Percentiles rank a stretch among this genome's conserved stretches.
phyloP scores from a whole-genome alignment of 179 eudicot genomes.

The Silene vulgaris region DNA sequence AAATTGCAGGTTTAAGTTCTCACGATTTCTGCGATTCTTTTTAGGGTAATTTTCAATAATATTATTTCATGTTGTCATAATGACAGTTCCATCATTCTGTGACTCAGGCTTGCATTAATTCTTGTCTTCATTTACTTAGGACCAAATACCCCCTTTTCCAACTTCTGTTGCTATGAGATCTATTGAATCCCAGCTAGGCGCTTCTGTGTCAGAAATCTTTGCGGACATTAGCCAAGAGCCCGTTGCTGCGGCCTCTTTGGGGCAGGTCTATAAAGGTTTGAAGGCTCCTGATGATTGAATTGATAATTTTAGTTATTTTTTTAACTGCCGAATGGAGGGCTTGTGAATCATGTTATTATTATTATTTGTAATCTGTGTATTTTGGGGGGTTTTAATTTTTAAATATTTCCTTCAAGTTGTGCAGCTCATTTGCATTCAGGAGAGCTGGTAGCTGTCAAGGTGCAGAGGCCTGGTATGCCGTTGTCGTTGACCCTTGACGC shows the following conservation, averaged over 20 bases:
- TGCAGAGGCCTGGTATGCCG: constrained; percentile 98
- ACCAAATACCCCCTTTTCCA: constrained; percentile 96
- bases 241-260: constrained; percentile 93
- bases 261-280: constrained; percentile 97
- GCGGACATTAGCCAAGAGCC: constrained; percentile 87
- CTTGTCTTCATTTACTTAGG: constrained; percentile 44
- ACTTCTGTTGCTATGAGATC: constrained; percentile 72
- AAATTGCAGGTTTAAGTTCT: constrained; percentile 68
- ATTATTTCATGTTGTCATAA: neutral
- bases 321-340: neutral
- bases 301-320: constrained; percentile 13
- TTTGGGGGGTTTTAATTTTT: constrained; percentile 27
- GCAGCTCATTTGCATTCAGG: constrained; percentile 99
- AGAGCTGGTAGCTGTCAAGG: constrained; percentile 98
- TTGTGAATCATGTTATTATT: constrained; percentile 5
- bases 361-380: constrained; percentile 1
- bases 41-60: neutral
- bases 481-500: constrained; percentile 87
- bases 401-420: constrained; percentile 57
- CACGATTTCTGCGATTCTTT: constrained; percentile 1
- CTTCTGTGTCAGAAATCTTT: constrained; percentile 70
- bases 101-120: constrained; percentile 5
- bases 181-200: constrained; percentile 82
- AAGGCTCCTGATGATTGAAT: constrained; percentile 14
- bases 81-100: neutral